A percentile compares a stretch with the other conserved stretches of the same genome.
phyloP scores from a whole-genome alignment of 805 yeast species.

The Lachancea dasiensis region DNA sequence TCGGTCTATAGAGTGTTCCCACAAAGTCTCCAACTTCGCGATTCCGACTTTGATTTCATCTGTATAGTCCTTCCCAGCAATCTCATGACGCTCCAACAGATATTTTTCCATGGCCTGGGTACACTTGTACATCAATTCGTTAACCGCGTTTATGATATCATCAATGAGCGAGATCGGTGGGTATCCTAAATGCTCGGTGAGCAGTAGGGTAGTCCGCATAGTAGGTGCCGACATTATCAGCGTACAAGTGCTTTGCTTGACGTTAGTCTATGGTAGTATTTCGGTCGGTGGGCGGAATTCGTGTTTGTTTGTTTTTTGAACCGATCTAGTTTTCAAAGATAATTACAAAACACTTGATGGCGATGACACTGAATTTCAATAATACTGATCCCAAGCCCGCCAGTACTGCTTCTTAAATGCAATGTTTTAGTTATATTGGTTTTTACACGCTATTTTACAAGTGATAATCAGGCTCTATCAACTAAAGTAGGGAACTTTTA shows the following conservation, averaged over 20 bases:
- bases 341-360: too few species aligned
- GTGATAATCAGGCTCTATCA: too few species aligned
- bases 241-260: not conserved
- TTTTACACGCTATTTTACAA: constrained; percentile 3
- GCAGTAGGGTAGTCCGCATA: constrained; percentile 40
- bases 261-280: too few species aligned
- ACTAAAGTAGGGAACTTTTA: constrained; percentile 4
- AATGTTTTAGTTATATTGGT: too few species aligned
- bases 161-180: constrained; percentile 80
- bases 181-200: constrained; percentile 82
- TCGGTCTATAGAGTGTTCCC: constrained; percentile 70
- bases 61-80: constrained; percentile 24
- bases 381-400: too few species aligned
- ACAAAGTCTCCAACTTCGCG: constrained; percentile 67
- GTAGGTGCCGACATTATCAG: constrained; percentile 33
- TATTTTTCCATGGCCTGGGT: constrained; percentile 71
- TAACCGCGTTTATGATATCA: constrained; percentile 82
- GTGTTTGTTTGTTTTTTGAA: too few species aligned
- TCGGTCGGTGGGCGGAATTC: too few species aligned
- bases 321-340: too few species aligned
- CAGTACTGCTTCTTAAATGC: too few species aligned
- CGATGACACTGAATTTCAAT: too few species aligned
- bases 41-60: constrained; percentile 71
- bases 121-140: constrained; percentile 76
- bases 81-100: constrained; percentile 31